phyloP scores from a whole-genome alignment of 2,329 filamentous ascomycete genomes.

The Geosmithia putterillii region DNA sequence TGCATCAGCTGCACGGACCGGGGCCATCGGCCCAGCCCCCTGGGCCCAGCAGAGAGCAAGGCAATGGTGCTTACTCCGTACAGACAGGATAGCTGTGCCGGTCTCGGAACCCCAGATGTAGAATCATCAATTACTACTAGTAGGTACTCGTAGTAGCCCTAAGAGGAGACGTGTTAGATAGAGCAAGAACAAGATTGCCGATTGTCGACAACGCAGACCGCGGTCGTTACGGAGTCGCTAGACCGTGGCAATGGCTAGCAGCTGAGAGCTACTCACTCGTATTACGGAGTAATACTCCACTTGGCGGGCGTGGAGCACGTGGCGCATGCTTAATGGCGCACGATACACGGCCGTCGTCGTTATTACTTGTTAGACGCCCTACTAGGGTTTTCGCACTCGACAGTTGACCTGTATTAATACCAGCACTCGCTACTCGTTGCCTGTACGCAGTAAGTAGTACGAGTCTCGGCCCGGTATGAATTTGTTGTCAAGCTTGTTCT shows the following conservation, averaged over 20 bases:
- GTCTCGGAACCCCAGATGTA: neutral
- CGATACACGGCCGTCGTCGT: too few relatives aligned
- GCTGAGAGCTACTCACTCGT: neutral
- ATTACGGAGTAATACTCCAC: neutral
- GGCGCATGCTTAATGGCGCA: neutral
- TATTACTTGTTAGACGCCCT: neutral
- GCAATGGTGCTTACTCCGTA: neutral
- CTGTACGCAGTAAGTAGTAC: too few relatives aligned
- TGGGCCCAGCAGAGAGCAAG: neutral
- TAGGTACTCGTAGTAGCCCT: too few relatives aligned
- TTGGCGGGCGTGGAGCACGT: neutral
- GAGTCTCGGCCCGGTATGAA: too few relatives aligned
- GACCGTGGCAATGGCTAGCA: neutral
- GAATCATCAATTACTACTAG: too few relatives aligned
- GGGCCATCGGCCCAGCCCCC: neutral
- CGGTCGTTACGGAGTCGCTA: too few relatives aligned
- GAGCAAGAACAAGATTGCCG: neutral
- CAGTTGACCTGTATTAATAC: too few relatives aligned
- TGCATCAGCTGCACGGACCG: neutral
- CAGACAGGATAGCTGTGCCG: neutral
- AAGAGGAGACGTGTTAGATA: neutral
- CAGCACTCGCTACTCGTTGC: too few relatives aligned
- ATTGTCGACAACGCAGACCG: too few relatives aligned
- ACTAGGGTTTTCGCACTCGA: too few relatives aligned
- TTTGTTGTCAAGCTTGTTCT: too few relatives aligned